Conservation (phyloP, 2,329 filamentous ascomycete species). For the Trichothecium roseum region DNA sequence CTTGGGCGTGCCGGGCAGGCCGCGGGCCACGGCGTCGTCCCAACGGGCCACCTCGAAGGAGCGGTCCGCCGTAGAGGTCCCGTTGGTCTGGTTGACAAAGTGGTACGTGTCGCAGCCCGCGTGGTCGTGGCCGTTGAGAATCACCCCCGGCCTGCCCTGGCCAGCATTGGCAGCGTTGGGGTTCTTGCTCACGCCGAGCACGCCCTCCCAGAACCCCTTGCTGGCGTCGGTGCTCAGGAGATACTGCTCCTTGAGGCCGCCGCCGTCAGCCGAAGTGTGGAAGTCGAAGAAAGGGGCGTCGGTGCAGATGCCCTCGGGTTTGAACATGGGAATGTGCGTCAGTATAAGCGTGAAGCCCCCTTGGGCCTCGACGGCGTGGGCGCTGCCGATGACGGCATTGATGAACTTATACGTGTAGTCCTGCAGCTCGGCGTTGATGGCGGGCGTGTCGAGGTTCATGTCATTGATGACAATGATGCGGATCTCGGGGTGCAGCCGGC, state of each 20-base stretch:
- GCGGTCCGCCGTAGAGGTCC: slow-evolving; percentile 25
- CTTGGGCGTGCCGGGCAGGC: slow-evolving; percentile 28
- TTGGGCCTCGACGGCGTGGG: slow-evolving; percentile 47
- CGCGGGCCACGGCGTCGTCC: slow-evolving; percentile 28
- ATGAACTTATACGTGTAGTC: slow-evolving; percentile 69
- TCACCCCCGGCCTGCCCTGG: slow-evolving; percentile 60
- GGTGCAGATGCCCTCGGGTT: slow-evolving; percentile 69
- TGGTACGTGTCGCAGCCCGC: slow-evolving; percentile 88
- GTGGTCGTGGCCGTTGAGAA: slow-evolving; percentile 92
- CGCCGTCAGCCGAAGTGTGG: slow-evolving; percentile 52
- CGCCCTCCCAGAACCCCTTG: slow-evolving; percentile 67
- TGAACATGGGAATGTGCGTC: slow-evolving; percentile 88
- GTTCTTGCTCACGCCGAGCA: slow-evolving; percentile 68
- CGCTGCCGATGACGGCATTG: slow-evolving; percentile 54
- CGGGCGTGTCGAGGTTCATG: slow-evolving; percentile 87
- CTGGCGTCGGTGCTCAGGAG: slow-evolving; percentile 67
- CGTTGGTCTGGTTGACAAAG: slow-evolving; percentile 56
- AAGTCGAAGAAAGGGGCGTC: slow-evolving; percentile 80
- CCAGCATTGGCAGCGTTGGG: slow-evolving; percentile 47
- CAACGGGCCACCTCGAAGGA: slow-evolving; percentile 41
- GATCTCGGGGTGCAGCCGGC: slow-evolving; percentile 52
- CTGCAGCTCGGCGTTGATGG: slow-evolving; percentile 55
- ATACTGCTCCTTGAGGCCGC: slow-evolving; percentile 81
- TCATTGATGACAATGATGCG: slow-evolving; percentile 82
- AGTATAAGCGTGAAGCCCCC: slow-evolving; percentile 73